Conservation (phyloP, 2,329 filamentous ascomycete species). For the Didymosphaeria variabile region DNA sequence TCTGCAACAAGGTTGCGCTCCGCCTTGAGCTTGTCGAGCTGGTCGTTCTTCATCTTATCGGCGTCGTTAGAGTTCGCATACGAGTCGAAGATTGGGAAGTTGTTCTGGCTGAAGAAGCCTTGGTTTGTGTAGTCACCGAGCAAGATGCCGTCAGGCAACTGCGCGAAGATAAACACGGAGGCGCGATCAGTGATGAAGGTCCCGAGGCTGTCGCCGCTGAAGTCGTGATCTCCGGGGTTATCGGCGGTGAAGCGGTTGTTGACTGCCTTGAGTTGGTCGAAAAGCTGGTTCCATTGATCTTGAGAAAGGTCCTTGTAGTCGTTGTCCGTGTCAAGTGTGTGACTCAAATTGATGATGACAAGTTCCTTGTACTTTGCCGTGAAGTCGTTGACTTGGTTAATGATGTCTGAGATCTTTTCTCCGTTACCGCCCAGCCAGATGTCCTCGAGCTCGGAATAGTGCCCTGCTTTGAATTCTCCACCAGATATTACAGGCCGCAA, state of each 20-base stretch:
- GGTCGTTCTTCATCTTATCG: constrained; percentile 46
- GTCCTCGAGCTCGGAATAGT: constrained; percentile 52
- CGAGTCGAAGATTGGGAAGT: constrained; percentile 48
- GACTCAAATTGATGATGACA: constrained; percentile 58
- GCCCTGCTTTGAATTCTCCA: constrained; percentile 54
- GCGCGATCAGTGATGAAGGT: constrained; percentile 50
- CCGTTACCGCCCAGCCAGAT: constrained; percentile 58
- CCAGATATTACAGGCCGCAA: constrained; percentile 54
- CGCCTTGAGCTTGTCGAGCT: constrained; percentile 47
- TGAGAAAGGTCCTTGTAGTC: constrained; percentile 50
- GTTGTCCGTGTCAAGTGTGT: constrained; percentile 55
- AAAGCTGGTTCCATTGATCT: constrained; percentile 55
- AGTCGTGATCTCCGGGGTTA: constrained; percentile 37
- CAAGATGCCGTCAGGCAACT: constrained; percentile 40
- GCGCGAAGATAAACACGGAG: constrained; percentile 48
- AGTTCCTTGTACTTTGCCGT: constrained; percentile 56
- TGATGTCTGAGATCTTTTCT: constrained; percentile 54
- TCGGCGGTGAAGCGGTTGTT: constrained; percentile 50
- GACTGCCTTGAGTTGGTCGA: constrained; percentile 53
- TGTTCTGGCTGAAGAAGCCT: constrained; percentile 45
- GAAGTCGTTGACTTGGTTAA: constrained; percentile 58
- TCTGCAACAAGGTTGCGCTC: constrained; percentile 41
- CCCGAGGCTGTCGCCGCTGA: constrained; percentile 43
- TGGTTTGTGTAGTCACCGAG: constrained; percentile 42
- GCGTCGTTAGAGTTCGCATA: constrained; percentile 49